These are phyloP conservation scores for Coemansia umbellata DNA, from an alignment of 192 early-diverging fungal genomes.

Conservation along the genomic window DNA sequence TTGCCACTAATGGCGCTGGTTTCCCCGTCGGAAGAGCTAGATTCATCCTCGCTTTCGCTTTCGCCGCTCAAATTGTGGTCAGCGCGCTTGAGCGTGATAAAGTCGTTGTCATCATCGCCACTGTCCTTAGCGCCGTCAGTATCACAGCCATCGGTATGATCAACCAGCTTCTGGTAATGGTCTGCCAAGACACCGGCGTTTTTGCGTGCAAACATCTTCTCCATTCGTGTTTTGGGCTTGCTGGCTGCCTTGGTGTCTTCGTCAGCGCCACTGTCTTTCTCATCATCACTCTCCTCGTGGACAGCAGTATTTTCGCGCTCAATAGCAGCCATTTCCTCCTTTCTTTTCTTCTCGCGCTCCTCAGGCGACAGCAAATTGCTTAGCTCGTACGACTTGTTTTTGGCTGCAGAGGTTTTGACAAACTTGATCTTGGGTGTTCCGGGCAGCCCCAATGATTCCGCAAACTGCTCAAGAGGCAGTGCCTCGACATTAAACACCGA, in stretches of 20 bases:
- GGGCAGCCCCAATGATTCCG: constrained; percentile 86
- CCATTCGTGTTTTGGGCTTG: constrained; percentile 69
- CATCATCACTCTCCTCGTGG: constrained; percentile 9
- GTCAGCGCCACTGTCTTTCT: constrained; percentile 27
- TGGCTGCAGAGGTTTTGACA: constrained; percentile 57
- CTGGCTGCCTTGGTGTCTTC: constrained; percentile 28
- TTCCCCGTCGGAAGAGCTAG: too few species aligned
- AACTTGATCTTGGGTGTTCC: constrained; percentile 96
- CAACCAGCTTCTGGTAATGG: constrained; percentile 85
- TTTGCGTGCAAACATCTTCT: constrained; percentile 90
- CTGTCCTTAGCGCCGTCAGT: constrained; percentile 47
- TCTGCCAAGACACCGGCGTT: constrained; percentile 88
- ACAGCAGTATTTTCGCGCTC: constrained; percentile 25
- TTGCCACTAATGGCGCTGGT: not conserved
- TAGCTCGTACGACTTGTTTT: constrained; percentile 68
- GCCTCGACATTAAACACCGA: constrained; percentile 80
- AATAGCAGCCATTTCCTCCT: constrained; percentile 16
- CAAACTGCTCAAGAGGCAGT: constrained; percentile 84
- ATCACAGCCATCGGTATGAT: constrained; percentile 45
- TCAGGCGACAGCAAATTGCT: constrained; percentile 43
- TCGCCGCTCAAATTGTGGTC: constrained; percentile 70
- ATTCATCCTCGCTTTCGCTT: constrained; percentile 37
- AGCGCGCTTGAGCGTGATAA: constrained; percentile 78
- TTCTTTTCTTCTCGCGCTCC: constrained; percentile 29
- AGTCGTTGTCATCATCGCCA: constrained; percentile 71